Percentiles rank a stretch among this genome's conserved stretches.
phyloP scores from a whole-genome alignment of 768 basidiomycete genomes.

The Boletales sp. region DNA sequence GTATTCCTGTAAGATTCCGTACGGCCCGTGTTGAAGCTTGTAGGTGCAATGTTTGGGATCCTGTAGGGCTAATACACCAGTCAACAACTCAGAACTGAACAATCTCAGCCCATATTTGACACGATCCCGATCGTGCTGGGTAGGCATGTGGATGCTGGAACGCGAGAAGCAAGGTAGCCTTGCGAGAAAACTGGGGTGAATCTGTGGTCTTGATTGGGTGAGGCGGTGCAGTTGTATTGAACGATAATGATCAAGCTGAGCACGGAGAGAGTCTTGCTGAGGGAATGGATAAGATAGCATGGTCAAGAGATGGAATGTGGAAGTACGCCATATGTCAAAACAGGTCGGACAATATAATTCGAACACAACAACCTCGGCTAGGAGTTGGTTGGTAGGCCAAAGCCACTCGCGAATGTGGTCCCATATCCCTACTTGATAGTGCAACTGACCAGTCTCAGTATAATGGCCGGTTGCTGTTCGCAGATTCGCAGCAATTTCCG shows the following conservation, averaged over 20 bases:
- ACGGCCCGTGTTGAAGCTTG: conserved; percentile 29
- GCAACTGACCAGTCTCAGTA: not conserved
- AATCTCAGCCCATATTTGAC: conserved; percentile 31
- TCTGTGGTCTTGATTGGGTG: conserved; percentile 16
- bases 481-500: conserved; percentile 28
- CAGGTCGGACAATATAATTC: conserved; percentile 36
- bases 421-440: conserved; percentile 23
- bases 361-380: conserved; percentile 34
- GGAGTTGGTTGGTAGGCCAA: conserved; percentile 29
- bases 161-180: conserved; percentile 2
- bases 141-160: conserved; percentile 7
- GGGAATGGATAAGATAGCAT: conserved; percentile 27
- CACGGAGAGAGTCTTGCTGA: not conserved
- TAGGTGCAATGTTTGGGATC: conserved; percentile 27
- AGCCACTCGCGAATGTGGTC: conserved; percentile 41
- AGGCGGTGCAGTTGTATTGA: not conserved
- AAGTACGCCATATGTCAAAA: conserved; percentile 37
- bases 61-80: conserved; percentile 6
- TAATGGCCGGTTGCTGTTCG: conserved; percentile 6
- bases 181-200: conserved; percentile 35
- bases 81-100: conserved; percentile 23
- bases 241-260: conserved; percentile 1
- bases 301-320: conserved; percentile 27
- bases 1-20: conserved; percentile 35
- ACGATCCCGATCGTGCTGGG: conserved; percentile 12